These are phyloP conservation scores for Rhodocollybia butyracea DNA, from an alignment of 768 basidiomycete genomes.

Conservation along the genomic window DNA sequence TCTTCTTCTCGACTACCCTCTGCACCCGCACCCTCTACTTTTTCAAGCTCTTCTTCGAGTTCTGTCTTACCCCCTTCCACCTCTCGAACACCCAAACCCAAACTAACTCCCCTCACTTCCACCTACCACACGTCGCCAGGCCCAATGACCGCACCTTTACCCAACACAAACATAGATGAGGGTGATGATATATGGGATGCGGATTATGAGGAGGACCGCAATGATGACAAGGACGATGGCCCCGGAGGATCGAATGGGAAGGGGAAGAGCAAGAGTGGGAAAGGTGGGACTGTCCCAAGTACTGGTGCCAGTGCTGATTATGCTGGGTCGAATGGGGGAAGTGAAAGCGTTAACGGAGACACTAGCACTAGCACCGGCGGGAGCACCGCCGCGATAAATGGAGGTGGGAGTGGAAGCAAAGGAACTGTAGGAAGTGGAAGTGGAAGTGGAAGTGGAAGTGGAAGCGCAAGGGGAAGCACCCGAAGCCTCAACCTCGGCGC, in stretches of 20 bases:
- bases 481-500: conserved; percentile 71
- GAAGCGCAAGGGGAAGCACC: conserved; percentile 19
- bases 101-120: background rate
- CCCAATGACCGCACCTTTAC: conserved; percentile 46
- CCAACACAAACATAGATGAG: conserved; percentile 15
- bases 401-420: conserved; percentile 17
- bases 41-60: too few relatives aligned
- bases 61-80: too few relatives aligned
- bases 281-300: background rate
- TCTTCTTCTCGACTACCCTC: too few relatives aligned
- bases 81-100: background rate
- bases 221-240: background rate
- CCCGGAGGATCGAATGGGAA: background rate
- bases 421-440: background rate
- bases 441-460: background rate
- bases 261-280: background rate
- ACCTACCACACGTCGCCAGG: conserved; percentile 28
- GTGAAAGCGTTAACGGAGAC: background rate
- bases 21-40: too few relatives aligned
- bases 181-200: conserved; percentile 1
- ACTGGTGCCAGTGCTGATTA: background rate
- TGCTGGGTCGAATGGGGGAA: background rate
- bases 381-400: conserved; percentile 16
- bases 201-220: background rate
- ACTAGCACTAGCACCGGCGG: background rate